phyloP scores from a whole-genome alignment of 768 basidiomycete species.

The Cubamyces sp. region DNA sequence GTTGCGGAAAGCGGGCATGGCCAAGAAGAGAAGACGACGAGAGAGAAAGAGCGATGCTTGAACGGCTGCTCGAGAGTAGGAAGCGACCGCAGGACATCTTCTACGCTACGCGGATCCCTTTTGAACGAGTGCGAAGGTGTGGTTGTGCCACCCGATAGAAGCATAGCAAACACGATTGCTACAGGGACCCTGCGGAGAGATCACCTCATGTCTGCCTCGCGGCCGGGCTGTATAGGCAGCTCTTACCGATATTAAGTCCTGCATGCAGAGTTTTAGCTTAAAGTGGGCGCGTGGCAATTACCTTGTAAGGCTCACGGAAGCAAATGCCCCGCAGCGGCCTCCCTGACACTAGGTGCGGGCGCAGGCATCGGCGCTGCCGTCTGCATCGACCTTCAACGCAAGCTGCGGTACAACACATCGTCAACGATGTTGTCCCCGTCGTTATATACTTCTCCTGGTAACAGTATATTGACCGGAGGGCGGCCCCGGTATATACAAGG shows the following conservation, averaged over 20 bases:
- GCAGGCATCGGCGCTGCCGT: background rate
- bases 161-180: slow-evolving; percentile 19
- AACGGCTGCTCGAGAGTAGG: slow-evolving; percentile 18
- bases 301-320: slow-evolving; percentile 21
- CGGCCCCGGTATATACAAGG: slow-evolving; percentile 3
- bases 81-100: slow-evolving; percentile 13
- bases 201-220: slow-evolving; percentile 27
- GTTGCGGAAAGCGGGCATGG: slow-evolving; percentile 41
- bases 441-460: slow-evolving; percentile 17
- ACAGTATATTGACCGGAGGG: slow-evolving; percentile 16
- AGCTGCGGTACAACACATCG: background rate
- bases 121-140: slow-evolving; percentile 8
- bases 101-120: slow-evolving; percentile 18
- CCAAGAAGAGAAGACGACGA: background rate
- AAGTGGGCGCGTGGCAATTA: slow-evolving; percentile 18
- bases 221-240: slow-evolving; percentile 16
- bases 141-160: slow-evolving; percentile 25
- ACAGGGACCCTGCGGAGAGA: slow-evolving; percentile 12
- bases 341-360: background rate
- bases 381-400: slow-evolving; percentile 3
- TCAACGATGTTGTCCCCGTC: slow-evolving; percentile 1
- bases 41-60: slow-evolving; percentile 11
- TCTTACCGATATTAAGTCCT: slow-evolving; percentile 18
- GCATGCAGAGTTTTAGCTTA: slow-evolving; percentile 20
- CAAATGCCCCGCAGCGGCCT: background rate